phyloP scores from a whole-genome alignment of 2,329 filamentous ascomycete genomes.

The Pseudogymnoascus sp. region DNA sequence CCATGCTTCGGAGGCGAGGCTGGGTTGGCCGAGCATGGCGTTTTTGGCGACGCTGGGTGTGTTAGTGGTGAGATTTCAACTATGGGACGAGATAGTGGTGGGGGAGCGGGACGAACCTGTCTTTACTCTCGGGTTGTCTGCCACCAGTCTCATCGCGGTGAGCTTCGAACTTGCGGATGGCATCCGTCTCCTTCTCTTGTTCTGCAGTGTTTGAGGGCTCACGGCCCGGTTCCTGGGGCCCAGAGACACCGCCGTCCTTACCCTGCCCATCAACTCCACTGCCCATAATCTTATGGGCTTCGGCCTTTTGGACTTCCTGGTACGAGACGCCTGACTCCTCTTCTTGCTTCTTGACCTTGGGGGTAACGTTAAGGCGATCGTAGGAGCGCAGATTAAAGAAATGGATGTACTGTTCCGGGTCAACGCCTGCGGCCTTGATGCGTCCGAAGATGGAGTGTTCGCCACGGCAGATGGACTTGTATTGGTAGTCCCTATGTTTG shows the following conservation, averaged over 20 bases:
- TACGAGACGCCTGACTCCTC: conserved; percentile 77
- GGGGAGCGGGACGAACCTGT: conserved; percentile 11
- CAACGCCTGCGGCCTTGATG: conserved; percentile 65
- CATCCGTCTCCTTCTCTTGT: conserved; percentile 37
- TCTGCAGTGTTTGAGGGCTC: conserved; percentile 31
- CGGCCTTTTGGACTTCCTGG: conserved; percentile 76
- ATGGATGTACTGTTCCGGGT: conserved; percentile 77
- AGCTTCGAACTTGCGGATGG: conserved; percentile 48
- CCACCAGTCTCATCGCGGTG: conserved; percentile 32
- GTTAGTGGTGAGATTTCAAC: conserved; percentile 30
- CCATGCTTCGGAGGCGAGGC: conserved; percentile 66
- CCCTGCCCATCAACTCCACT: conserved; percentile 58
- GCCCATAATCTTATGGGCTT: conserved; percentile 84
- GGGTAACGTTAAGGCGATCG: conserved; percentile 82
- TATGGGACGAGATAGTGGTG: not conserved
- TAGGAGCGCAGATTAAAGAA: conserved; percentile 92
- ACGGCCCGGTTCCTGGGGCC: conserved; percentile 14
- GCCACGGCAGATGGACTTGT: conserved; percentile 88
- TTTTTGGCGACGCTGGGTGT: conserved; percentile 59
- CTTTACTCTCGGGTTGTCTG: conserved; percentile 22
- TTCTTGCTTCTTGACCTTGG: conserved; percentile 66
- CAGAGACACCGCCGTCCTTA: conserved; percentile 31
- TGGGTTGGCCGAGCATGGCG: conserved; percentile 67
- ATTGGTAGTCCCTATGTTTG: conserved; percentile 69
- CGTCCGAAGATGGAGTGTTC: conserved; percentile 85